Evolutionary conservation across 139 green algal species (phyloP).

Genomic region (Chlamydomonas sp.): DNA sequence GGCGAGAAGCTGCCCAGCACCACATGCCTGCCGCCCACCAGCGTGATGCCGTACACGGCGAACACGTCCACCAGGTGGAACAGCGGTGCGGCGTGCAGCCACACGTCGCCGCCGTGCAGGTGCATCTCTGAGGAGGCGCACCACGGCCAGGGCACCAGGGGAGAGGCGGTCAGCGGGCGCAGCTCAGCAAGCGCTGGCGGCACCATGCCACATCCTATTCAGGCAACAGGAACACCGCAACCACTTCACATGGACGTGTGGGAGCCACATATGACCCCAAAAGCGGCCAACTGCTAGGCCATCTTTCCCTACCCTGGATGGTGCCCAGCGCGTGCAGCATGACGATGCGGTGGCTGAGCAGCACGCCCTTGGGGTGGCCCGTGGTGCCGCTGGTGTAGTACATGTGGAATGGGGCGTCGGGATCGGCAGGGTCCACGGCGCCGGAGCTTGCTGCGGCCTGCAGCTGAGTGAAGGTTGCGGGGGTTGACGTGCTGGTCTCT

Average conservation of each 20-base stretch:
- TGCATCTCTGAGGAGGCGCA: constrained; percentile 75
- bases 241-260: no score
- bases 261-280: no score
- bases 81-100: constrained; percentile 90
- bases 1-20: constrained; percentile 76
- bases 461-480: not conserved
- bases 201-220: no score
- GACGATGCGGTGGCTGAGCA: constrained; percentile 84
- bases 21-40: constrained; percentile 86
- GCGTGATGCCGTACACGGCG: constrained; percentile 88
- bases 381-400: constrained; percentile 92
- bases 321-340: constrained; percentile 79
- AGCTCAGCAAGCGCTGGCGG: not conserved
- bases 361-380: constrained; percentile 84
- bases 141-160: not conserved
- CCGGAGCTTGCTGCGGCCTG: no score
- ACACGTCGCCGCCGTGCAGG: constrained; percentile 80
- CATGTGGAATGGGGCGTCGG: constrained; percentile 59
- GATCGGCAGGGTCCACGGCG: not conserved
- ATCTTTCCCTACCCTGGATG: constrained; percentile 61
- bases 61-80: constrained; percentile 97
- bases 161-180: not conserved
- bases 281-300: not conserved
- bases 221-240: no score
- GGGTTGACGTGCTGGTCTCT: not conserved